A percentile compares a stretch with the other conserved stretches of the same genome.
Evolutionary conservation across 805 yeast genomes (phyloP).

Genomic region (Teunomyces cretensis): DNA sequence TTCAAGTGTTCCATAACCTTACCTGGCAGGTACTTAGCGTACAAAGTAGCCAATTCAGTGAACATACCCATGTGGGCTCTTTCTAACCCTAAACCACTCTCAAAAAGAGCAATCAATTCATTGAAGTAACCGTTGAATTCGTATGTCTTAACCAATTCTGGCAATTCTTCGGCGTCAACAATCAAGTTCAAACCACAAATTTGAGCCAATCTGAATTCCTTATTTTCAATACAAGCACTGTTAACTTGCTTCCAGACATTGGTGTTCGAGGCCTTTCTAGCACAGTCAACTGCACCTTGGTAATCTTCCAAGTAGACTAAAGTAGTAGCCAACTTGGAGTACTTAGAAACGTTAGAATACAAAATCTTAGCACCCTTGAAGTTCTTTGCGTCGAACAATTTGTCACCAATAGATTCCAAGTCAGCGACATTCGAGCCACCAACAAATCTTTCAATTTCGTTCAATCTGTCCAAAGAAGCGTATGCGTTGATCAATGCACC

Average conservation of each 20-base stretch:
- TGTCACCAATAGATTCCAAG: slow-evolving; percentile 88
- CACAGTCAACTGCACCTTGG: slow-evolving; percentile 97
- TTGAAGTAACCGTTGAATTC: slow-evolving; percentile 89
- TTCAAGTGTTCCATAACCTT: slow-evolving; percentile 95
- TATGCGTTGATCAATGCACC: slow-evolving; percentile 87
- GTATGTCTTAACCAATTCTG: slow-evolving; percentile 82
- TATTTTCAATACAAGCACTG: slow-evolving; percentile 92
- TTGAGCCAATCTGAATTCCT: slow-evolving; percentile 95
- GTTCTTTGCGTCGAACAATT: slow-evolving; percentile 73
- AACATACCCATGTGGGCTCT: slow-evolving; percentile 99
- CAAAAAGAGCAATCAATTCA: slow-evolving; percentile 88
- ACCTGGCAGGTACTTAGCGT: slow-evolving; percentile 86
- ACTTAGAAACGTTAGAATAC: slow-evolving; percentile 83
- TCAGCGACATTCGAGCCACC: slow-evolving; percentile 91
- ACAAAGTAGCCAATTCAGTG: slow-evolving; percentile 89
- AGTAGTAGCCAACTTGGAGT: slow-evolving; percentile 95
- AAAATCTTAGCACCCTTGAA: slow-evolving; percentile 92
- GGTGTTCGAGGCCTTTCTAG: slow-evolving; percentile 93
- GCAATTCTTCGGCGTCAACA: slow-evolving; percentile 95
- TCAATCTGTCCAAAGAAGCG: slow-evolving; percentile 72
- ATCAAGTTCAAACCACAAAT: slow-evolving; percentile 97
- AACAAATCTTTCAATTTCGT: slow-evolving; percentile 82
- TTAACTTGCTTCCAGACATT: slow-evolving; percentile 97
- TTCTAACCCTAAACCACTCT: slow-evolving; percentile 93
- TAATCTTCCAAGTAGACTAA: slow-evolving; percentile 88